Evolutionary conservation across 371 early-diverging fungal species (phyloP), one percentile per base, ranked within the genome.

Genomic region (Rhizomucor miehei): DNA sequence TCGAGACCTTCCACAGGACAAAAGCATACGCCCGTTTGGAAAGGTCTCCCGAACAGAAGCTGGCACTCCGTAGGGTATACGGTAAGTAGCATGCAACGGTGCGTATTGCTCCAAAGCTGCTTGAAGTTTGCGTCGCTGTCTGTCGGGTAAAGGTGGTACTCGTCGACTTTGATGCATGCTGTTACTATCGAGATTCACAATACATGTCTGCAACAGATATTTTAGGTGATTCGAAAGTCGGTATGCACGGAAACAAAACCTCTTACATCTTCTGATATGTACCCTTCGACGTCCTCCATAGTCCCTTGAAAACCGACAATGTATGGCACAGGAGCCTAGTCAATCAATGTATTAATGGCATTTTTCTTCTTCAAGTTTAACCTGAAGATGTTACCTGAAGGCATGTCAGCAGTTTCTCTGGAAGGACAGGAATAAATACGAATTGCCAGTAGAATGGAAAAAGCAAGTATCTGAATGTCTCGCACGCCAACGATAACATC

Each of bases 381-480:
- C n/a, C n/a, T n/a, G n/a, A n/a, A n/a, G n/a, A n/a, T 5, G 13
- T 46, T 60, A 64, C 84, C 63, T 90, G 89, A 13, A 90, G 70
- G 55, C 89, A 90, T 29, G 82, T 85, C 73, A 90, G 63, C 17
- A 91, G 64, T 21, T 78, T 62, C 13, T 78, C 74, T 0, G 93
- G 93, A 0, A 92, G 59, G 10, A 92, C 80, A 0, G 93, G 91
- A 39, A 92, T 90, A 49, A 84, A 83, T 3, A 89, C 88, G 56
- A 89, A 88, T 52, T 89, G 90, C 91, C 92, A 91, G 44, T 80
- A 81, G 20, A 92, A 69, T 1, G 93, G 93, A 56, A 86, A 92
- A 21, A 91, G 60, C 6, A 90, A 67, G 40, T 85, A 77, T 6
- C 81, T 80, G 36, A 91, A 73, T 1, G 85, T 74, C 56, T 91